Base-by-base conservation (phyloP, 768 basidiomycete genomes). In the Boletus tomentosulus region DNA sequence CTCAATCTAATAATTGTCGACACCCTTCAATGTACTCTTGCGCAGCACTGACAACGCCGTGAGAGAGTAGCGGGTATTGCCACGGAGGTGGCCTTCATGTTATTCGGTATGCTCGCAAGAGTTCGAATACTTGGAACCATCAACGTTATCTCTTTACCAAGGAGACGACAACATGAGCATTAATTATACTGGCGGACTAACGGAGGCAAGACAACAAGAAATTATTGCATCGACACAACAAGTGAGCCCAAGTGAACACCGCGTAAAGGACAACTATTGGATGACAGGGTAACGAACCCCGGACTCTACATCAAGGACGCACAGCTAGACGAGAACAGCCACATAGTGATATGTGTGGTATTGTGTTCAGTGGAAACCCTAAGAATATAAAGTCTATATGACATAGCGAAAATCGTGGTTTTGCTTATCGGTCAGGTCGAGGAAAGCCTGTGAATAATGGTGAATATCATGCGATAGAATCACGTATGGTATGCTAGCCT, bases 331-430 rank as follows among this genome's bases (percentile, higher is more conserved):
- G 42, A 43, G n/a, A 46, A 42, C 48, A 51, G 41, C 10, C n/a
- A 46, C 57, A 60, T 38, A 54, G 47, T 37, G 45, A 48, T 35
- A 37, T 35, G 27, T 51, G 49, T 44, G 48, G 37, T 47, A 51
- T 43, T 30, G 16, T 53, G 31, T 46, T 33, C 19, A 38, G 28
- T 13, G 13, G 12, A 15, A 35, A 35, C 4, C 6, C n/a, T 4
- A 48, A 19, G 19, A 19, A 27, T 12, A 39, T 39, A 24, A 44
- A 25, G 28, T 15, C 57, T 58, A 87, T 42, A 87, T 69, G 8
- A 82, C 74, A 64, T 88, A 90, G 47, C 87, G 79, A 76, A 86
- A 90, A 50, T 87, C 85, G 38, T 76, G 77, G 60, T 90, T 90
- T 69, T 89, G 79, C 10, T 74, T 74, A 57, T 89, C 88, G 12